Evolutionary conservation across 2,329 filamentous ascomycete genomes (phyloP), one percentile per base, ranked within the genome.

Genomic region (Cladosporium colombiae): DNA sequence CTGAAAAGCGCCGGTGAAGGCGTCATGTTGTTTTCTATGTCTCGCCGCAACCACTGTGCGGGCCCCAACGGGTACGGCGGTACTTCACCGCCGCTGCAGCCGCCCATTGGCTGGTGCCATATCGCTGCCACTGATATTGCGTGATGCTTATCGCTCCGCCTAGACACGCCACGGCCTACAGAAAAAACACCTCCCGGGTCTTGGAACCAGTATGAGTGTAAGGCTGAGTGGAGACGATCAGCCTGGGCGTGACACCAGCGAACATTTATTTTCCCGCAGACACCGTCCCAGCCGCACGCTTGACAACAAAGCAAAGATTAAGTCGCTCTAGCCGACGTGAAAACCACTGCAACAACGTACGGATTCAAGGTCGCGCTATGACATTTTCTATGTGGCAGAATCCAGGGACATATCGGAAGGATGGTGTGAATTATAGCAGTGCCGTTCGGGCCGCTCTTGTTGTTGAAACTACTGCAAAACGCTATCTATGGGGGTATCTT

Each of bases 381-480:
- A 46, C n/a, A 46, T 11, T 21, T 46, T 46, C 8, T n/a, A 21
- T 11, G 40, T 46, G 40, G 3, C 21, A 3, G 3, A 21, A 46
- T 13, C n/a, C n/a, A 46, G 40, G 40, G 40, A 23, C n/a, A 11
- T 2, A 46, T 46, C n/a, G 40, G n/a, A 21, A 46, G 2, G n/a
- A 46, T 11, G 5, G n/a, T 46, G 7, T 18, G 27, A 21, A 35
- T 35, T 35, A 62, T 52, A 52, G 50, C 61, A 63, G 50, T 63
- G 61, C 61, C 61, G 13, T 46, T 63, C 14, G 13, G 61, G 50
- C 50, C 44, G 50, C 61, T 56, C 33, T 44, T 29, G 60, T 63
- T 63, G 61, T 63, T 63, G 61, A 63, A 63, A 63, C 61, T 44
- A 63, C 50, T 46, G 49, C 50, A 55, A 55, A 63, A 63, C 60